Base-by-base conservation (phyloP, 1,284 basidiomycete genomes). In the Thelephora terrestris region DNA sequence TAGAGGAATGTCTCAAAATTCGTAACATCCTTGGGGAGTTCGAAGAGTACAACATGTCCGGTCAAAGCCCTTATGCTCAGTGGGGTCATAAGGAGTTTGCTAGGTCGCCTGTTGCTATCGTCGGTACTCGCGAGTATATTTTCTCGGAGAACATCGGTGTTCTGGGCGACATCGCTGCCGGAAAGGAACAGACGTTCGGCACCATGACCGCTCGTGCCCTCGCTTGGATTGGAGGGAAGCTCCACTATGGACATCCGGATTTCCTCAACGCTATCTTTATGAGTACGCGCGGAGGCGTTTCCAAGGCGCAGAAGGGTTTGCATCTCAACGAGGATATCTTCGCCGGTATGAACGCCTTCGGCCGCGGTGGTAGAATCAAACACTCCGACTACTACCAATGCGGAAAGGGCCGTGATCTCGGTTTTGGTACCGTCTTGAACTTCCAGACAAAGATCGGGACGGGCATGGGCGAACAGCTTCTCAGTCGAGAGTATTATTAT, bases 81-180 rank as follows among this genome's bases (percentile, higher is more conserved):
- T 90, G 86, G 81, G 90, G 90, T 35, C 87, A 90, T 67, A 86
- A 91, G 67, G 91, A 96, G 64, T 96, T 96, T 67, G 75, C 72
- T 57, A 91, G 86, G 65, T 72, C 85, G 39, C 95, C 95, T 24
- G 94, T 99, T 49, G 96, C 96, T 38, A 99, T 99, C 66, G 80
- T 99, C 53, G 96, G 96, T 64, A 96, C 96, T 23, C 85, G 96
- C 65, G 96, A 99, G 73, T 99, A 99, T 72, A 98, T 99, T 62
- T 99, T 99, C 74, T 99, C 96, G 47, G 96, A 99, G 74, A 99
- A 99, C 70, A 99, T 99, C 60, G 96, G 96, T 76, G 91, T 99
- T 39, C 77, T 99, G 50, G 96, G 96, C 71, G 96, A 99, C 66
- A 92, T 99, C 57, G 96, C 96, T 44, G 96, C 96, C 52, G 96